A percentile compares a stretch with the other conserved stretches of the same genome.
Evolutionary conservation across 1,284 basidiomycete genomes (phyloP).

Genomic region (Tilletia setariae): DNA sequence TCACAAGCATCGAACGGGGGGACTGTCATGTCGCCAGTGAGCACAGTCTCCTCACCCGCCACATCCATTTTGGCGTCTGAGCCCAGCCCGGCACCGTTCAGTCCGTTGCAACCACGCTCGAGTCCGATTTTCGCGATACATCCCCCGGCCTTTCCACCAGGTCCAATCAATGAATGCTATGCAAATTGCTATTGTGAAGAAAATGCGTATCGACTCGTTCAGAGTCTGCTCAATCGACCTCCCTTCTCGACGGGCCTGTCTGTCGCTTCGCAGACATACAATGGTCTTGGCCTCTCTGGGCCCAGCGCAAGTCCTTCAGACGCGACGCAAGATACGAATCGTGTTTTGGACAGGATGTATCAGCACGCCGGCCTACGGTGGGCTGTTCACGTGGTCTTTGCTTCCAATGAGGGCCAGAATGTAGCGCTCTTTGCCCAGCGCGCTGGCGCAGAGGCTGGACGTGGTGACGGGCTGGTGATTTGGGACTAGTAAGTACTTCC

Average conservation of each 20-base stretch:
- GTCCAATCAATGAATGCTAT: slow-evolving; percentile 17
- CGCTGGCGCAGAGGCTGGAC: slow-evolving; percentile 22
- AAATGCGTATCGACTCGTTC: slow-evolving; percentile 32
- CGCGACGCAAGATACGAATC: no score
- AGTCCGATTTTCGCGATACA: neutral
- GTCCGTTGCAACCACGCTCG: neutral
- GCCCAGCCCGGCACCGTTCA: neutral
- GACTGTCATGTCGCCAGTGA: no score
- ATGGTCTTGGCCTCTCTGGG: neutral
- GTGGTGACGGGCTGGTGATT: slow-evolving; percentile 27
- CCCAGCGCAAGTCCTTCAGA: no score
- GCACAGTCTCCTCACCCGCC: neutral
- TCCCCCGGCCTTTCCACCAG: neutral
- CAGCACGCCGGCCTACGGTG: slow-evolving; percentile 20
- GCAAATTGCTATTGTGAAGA: slow-evolving; percentile 42
- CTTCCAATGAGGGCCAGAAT: slow-evolving; percentile 28
- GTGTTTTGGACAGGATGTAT: neutral
- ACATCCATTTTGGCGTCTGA: neutral
- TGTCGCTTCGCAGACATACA: neutral
- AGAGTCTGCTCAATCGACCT: neutral
- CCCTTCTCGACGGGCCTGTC: neutral
- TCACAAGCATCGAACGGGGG: no score
- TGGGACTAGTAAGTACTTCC: slow-evolving; percentile 34
- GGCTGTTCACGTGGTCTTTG: slow-evolving; percentile 30
- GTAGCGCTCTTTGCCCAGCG: slow-evolving; percentile 34